Base-by-base conservation (phyloP, 768 basidiomycete species). In the Leccinum boreale region DNA sequence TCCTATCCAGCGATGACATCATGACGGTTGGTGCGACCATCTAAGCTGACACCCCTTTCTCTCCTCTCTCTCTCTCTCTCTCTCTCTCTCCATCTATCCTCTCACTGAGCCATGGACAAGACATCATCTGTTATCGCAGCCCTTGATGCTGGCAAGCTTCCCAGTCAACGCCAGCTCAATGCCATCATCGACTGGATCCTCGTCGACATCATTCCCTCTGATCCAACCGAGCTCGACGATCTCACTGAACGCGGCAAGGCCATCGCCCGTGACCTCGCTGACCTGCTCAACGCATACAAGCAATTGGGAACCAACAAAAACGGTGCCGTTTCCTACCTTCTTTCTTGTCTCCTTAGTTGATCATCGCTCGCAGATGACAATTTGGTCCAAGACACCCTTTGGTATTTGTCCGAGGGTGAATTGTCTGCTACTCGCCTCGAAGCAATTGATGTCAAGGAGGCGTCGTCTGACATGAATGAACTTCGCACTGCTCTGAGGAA, bases 71-170 rank as follows among this genome's bases (percentile, higher is more conserved):
- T 3, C 28, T 28, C 3, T 28, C 24, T 10, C 17, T 17, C 4
- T 11, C 7, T 12, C 31, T 51, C 17, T 52, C 39, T 17, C 17
- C n/a, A 1, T 7, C 5, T 6, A 12, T 48, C 3, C 8, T 14
- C n/a, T 42, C 39, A 50, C 51, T 36, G 31, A 9, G 52, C n/a
- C 57, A 89, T 90, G 87, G 85, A 90, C 57, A 83, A 81, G 73
- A 59, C 79, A 50, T 76, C 85, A 17, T 84, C 85, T 36, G 64
- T 89, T 24, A 67, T 86, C 56, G 89, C 85, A 49, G 89, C 89
- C 8, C 71, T 90, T 63, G 79, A 84, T 60, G 86, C 87, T 17
- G 86, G 86, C 21, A 90, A 90, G 66, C 74, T 89, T 4, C 89
- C 89, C 17, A 78, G 77, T 2, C 84, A 87, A 11, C 69, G 79